Evolutionary conservation across 108 stramenopile species (phyloP).

Genomic region (Epipyxis sp.): DNA sequence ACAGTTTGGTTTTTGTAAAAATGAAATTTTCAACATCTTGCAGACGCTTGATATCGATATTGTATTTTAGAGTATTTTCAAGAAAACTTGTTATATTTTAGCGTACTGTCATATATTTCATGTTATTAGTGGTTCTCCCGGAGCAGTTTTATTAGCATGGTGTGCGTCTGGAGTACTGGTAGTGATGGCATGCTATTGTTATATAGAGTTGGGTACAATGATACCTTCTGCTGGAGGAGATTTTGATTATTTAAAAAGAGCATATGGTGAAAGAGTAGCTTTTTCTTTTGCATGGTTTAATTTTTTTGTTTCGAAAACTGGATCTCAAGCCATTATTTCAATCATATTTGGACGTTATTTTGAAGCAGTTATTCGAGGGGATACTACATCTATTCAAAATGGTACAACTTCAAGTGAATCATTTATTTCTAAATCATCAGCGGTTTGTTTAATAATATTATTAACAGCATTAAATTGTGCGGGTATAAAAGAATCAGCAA

Average conservation of each 20-base stretch:
- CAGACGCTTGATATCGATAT: no score
- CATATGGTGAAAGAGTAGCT: constrained; percentile 13
- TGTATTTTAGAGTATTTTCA: no score
- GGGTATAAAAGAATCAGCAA: constrained; percentile 23
- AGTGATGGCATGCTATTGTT: neutral
- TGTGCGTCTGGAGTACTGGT: constrained; percentile 4
- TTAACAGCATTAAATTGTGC: constrained; percentile 16
- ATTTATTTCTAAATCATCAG: neutral
- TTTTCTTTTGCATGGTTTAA: constrained; percentile 32
- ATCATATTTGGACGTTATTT: constrained; percentile 31
- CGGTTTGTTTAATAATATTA: neutral
- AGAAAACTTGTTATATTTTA: no score
- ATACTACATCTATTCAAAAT: neutral
- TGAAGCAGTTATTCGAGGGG: neutral
- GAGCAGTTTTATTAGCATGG: constrained; percentile 10
- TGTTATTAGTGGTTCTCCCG: constrained; percentile 8
- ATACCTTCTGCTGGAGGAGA: constrained; percentile 32
- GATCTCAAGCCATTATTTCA: constrained; percentile 32
- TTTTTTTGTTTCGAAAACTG: constrained; percentile 17
- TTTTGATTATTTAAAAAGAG: constrained; percentile 18
- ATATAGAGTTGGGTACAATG: constrained; percentile 19
- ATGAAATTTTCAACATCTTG: no score
- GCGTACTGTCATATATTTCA: neutral
- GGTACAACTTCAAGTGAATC: constrained; percentile 11
- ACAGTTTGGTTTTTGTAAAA: no score